Evolutionary conservation across 495 filamentous ascomycete genomes (phyloP), one percentile per base, ranked within the genome.

Genomic region (Beverwykella pulmonaria): DNA sequence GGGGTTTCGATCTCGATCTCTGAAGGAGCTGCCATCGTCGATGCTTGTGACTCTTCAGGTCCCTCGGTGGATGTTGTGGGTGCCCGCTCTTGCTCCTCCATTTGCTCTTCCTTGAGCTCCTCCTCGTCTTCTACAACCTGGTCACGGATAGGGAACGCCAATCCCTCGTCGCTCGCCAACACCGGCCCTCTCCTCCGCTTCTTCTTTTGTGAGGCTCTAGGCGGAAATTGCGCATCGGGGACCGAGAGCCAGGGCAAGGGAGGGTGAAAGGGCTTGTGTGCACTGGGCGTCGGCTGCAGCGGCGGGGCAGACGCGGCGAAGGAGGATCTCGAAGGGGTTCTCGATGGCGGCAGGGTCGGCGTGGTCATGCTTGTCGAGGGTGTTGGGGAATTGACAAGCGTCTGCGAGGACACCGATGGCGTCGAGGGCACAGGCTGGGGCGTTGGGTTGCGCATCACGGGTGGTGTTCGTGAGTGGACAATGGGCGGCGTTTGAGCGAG

Each of bases 181-280:
- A 84, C 70, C 7, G 67, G 68, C 32, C 79, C 79, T 44, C 67
- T 70, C 67, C 74, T 79, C 56, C 82, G 75, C 55, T 78, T 79
- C 71, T 75, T 77, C 59, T 75, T 74, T 26, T 76, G 72, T 29
- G 74, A 76, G 46, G 74, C 73, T 71, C 79, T 72, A 1, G 79
- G 73, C 26, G 92, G 91, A 73, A 94, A 96, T 3, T 83, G 74
- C 17, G 76, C 68, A 23, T 89, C 86, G 2, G 88, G 85, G 32
- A 82, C 80, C 26, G 92, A 96, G n/a, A 88, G 80, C 92, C 92
- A 96, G 12, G 92, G 92, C 2, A 97, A 79, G 86, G 91, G 69
- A 70, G 87, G 82, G 71, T 79, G 81, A 73, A 88, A 93, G 0
- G 83, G 83, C 58, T 57, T 75, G 27, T 62, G 63, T 39, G 68